Conservation (phyloP, 306 rosid species). For the Quercus aquifolioides region DNA sequence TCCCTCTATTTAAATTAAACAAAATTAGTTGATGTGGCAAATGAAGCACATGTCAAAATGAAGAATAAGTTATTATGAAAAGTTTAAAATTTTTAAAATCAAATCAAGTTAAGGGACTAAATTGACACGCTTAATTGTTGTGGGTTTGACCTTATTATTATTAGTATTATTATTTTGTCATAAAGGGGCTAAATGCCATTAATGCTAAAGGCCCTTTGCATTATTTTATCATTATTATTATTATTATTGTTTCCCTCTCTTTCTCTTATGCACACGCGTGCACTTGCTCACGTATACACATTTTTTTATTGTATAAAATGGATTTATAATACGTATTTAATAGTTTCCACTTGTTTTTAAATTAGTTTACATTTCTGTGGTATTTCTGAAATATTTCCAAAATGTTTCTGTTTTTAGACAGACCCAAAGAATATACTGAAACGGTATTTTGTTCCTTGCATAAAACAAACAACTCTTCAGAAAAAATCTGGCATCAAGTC, state of each 20-base stretch:
- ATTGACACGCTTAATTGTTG: too few relatives aligned
- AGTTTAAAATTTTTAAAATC: too few relatives aligned
- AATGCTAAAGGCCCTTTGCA: background rate
- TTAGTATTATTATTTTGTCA: background rate
- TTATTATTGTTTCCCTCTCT: background rate
- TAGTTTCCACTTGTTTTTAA: background rate
- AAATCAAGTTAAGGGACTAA: too few relatives aligned
- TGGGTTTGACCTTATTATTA: background rate
- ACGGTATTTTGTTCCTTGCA: background rate
- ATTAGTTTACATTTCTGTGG: background rate
- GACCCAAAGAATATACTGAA: background rate
- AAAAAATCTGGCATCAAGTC: too few relatives aligned
- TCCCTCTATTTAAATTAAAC: too few relatives aligned
- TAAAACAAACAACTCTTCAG: background rate
- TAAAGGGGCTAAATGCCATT: background rate
- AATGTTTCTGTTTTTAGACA: background rate
- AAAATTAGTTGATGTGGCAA: too few relatives aligned
- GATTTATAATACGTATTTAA: background rate
- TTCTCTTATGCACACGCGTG: background rate
- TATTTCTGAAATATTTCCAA: background rate
- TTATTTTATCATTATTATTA: background rate
- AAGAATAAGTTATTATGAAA: too few relatives aligned
- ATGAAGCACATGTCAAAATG: too few relatives aligned
- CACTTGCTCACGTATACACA: background rate
- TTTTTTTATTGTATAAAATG: background rate